phyloP scores from a whole-genome alignment of 176 grass and related monocot genomes.

The Puccinellia tenuiflora region DNA sequence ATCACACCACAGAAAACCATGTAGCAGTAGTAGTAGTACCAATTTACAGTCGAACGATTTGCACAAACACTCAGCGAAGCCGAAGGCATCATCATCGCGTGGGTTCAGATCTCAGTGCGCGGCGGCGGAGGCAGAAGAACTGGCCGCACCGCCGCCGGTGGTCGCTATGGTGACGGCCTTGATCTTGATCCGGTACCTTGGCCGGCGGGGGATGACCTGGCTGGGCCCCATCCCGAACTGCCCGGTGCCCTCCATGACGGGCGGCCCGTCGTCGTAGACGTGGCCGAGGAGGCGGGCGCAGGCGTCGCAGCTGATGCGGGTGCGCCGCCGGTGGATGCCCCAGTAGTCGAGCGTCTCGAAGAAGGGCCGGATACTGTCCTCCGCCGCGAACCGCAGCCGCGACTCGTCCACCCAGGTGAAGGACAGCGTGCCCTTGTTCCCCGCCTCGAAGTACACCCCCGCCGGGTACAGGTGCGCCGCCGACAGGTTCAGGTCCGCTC shows the following conservation, averaged over 20 bases:
- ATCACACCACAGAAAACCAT: no score
- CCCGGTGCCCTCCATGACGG: neutral
- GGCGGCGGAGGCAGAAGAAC: no score
- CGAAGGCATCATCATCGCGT: no score
- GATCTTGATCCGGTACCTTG: slow-evolving; percentile 74
- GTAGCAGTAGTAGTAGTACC: neutral
- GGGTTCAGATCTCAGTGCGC: no score
- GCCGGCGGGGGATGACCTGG: slow-evolving; percentile 60
- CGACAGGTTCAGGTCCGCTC: slow-evolving; percentile 70
- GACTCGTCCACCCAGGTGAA: slow-evolving; percentile 86
- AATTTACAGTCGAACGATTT: neutral
- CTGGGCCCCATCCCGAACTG: slow-evolving; percentile 81
- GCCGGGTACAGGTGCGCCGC: slow-evolving; percentile 61
- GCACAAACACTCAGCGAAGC: neutral
- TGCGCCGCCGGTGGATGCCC: slow-evolving; percentile 81
- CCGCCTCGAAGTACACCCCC: slow-evolving; percentile 53
- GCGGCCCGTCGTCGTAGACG: slow-evolving; percentile 62
- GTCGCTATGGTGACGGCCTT: slow-evolving; percentile 53
- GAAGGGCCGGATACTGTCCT: slow-evolving; percentile 69
- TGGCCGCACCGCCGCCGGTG: neutral
- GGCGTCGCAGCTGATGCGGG: slow-evolving; percentile 60
- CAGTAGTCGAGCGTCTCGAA: slow-evolving; percentile 86
- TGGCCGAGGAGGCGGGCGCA: slow-evolving; percentile 43
- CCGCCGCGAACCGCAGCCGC: slow-evolving; percentile 54
- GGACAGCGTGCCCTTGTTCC: slow-evolving; percentile 76